phyloP scores from a whole-genome alignment of 768 basidiomycete species.

The Mycena rosella region DNA sequence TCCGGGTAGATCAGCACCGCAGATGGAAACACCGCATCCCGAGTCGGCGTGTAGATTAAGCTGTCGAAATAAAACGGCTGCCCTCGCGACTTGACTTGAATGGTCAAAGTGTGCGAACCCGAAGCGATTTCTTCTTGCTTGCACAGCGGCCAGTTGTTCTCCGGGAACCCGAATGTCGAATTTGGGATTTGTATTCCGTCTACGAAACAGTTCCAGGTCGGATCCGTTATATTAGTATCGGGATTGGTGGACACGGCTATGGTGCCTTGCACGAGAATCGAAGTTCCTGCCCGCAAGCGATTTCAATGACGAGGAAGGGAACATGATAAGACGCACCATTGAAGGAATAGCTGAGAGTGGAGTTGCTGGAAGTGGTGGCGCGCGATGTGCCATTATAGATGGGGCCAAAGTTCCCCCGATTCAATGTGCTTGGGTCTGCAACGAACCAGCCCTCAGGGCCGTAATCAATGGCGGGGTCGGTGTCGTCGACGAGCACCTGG shows the following conservation, averaged over 20 bases:
- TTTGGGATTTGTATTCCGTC: not conserved
- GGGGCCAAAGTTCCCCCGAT: not conserved
- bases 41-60: not conserved
- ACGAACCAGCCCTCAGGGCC: not conserved
- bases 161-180: not conserved
- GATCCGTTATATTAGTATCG: not conserved
- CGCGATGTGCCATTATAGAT: not conserved
- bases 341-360: not conserved
- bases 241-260: not conserved
- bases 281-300: not conserved
- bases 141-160: not conserved
- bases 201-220: not conserved
- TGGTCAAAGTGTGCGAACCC: not conserved
- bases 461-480: not conserved
- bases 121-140: not conserved
- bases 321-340: not conserved
- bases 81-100: not conserved
- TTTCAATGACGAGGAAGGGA: not conserved
- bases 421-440: not conserved
- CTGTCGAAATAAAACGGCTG: not conserved
- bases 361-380: not conserved
- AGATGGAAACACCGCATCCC: not conserved
- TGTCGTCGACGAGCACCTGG: not conserved
- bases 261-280: not conserved
- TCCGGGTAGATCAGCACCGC: not conserved